Conservation (phyloP, 208 protist genomes). For the Crithidia sp. region DNA sequence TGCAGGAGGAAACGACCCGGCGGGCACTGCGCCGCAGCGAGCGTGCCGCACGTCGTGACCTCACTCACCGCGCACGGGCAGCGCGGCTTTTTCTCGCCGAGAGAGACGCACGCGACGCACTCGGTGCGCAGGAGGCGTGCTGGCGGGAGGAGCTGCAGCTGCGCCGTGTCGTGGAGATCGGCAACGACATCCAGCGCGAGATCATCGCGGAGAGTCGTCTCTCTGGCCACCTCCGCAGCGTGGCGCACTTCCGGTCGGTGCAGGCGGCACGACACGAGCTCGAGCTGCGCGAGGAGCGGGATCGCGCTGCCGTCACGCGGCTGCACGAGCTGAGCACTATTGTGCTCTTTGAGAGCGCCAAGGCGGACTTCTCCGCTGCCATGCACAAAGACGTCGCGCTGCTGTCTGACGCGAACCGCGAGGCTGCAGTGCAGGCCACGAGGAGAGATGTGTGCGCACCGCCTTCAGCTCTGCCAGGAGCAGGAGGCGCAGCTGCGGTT, state of each 20-base stretch:
- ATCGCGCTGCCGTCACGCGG: slow-evolving; percentile 18
- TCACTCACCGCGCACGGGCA: neutral
- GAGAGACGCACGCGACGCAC: neutral
- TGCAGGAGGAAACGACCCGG: slow-evolving; percentile 41
- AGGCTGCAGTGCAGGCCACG: slow-evolving; percentile 10
- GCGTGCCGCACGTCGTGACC: neutral
- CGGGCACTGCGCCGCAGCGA: slow-evolving; percentile 16
- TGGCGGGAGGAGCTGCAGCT: slow-evolving; percentile 30
- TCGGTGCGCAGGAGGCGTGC: slow-evolving; percentile 29
- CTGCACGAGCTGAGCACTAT: slow-evolving; percentile 25
- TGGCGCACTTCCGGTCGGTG: slow-evolving; percentile 12
- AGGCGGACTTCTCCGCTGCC: slow-evolving; percentile 15
- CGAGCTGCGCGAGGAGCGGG: slow-evolving; percentile 21
- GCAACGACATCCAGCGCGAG: slow-evolving; percentile 43
- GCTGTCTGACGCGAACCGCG: slow-evolving; percentile 12
- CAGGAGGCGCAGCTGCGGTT: slow-evolving; percentile 51
- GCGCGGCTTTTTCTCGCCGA: slow-evolving; percentile 17
- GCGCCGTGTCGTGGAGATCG: slow-evolving; percentile 59
- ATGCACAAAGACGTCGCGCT: slow-evolving; percentile 33
- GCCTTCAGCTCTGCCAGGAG: slow-evolving; percentile 18
- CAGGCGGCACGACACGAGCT: slow-evolving; percentile 14
- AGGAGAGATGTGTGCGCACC: slow-evolving; percentile 9
- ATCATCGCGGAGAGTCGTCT: slow-evolving; percentile 12
- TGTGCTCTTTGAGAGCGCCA: slow-evolving; percentile 21
- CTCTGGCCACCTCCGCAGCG: slow-evolving; percentile 23